Evolutionary conservation across 1,284 basidiomycete species (phyloP).

Genomic region (Irpex sp.): DNA sequence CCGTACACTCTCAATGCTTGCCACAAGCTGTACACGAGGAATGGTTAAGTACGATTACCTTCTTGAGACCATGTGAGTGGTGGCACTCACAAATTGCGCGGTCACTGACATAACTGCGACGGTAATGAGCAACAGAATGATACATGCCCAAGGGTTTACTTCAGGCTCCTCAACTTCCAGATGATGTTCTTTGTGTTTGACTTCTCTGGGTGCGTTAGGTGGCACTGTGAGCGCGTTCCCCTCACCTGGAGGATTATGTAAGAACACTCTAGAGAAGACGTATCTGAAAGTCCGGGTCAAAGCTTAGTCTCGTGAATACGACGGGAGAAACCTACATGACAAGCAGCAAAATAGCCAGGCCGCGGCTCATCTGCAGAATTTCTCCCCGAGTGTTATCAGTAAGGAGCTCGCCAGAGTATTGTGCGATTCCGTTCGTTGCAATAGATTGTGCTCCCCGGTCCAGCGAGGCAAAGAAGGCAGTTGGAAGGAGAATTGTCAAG

Average conservation of each 20-base stretch:
- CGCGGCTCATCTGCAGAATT: slow-evolving; percentile 59
- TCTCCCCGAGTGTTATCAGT: slow-evolving; percentile 35
- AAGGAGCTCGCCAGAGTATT: slow-evolving; percentile 25
- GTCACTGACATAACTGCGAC: slow-evolving; percentile 62
- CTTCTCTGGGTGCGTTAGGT: slow-evolving; percentile 40
- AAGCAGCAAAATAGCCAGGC: slow-evolving; percentile 56
- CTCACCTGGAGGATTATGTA: slow-evolving; percentile 65
- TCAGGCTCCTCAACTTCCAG: slow-evolving; percentile 45
- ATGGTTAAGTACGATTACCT: neutral
- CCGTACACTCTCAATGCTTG: slow-evolving; percentile 53
- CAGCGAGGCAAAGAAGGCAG: slow-evolving; percentile 63
- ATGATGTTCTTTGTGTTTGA: slow-evolving; percentile 40
- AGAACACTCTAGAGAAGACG: slow-evolving; percentile 57
- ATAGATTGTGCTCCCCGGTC: slow-evolving; percentile 33
- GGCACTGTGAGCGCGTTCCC: slow-evolving; percentile 41
- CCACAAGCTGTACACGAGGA: slow-evolving; percentile 44
- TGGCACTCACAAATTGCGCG: slow-evolving; percentile 56
- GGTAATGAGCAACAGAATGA: slow-evolving; percentile 45
- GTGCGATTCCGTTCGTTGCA: slow-evolving; percentile 16
- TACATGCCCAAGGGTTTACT: slow-evolving; percentile 57
- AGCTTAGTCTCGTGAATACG: neutral
- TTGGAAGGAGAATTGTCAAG: slow-evolving; percentile 56
- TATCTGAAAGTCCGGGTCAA: slow-evolving; percentile 37
- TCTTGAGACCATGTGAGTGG: neutral
- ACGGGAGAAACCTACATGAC: slow-evolving; percentile 40